These are phyloP conservation scores for Hapsidospora chrysogenum DNA, from an alignment of 495 filamentous ascomycete genomes.

Conservation along the genomic window DNA sequence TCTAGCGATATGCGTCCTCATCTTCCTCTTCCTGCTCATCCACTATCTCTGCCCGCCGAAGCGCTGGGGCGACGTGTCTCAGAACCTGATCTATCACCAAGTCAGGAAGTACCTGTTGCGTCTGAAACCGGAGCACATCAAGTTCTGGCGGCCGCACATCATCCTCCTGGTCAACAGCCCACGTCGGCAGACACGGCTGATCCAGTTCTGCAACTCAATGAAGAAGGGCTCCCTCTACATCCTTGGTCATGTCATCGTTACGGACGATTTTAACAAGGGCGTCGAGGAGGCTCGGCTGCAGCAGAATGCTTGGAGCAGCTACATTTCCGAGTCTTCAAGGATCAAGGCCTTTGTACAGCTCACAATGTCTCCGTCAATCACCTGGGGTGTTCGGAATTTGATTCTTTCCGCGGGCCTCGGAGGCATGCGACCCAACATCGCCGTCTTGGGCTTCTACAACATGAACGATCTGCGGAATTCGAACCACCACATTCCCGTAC, in stretches of 20 bases:
- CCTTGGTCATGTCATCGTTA: constrained; percentile 74
- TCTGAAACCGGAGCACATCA: constrained; percentile 74
- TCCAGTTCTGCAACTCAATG: constrained; percentile 81
- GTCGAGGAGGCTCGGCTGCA: constrained; percentile 70
- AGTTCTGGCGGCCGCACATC: constrained; percentile 81
- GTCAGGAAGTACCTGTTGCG: constrained; percentile 77
- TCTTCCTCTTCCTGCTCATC: constrained; percentile 66
- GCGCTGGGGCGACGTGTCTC: constrained; percentile 79
- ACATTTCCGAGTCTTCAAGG: constrained; percentile 64
- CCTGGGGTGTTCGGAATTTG: constrained; percentile 74
- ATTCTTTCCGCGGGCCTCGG: constrained; percentile 68
- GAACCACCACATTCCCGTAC: constrained; percentile 16
- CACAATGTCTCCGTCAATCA: constrained; percentile 61
- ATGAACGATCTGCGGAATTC: constrained; percentile 51
- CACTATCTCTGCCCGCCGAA: constrained; percentile 77
- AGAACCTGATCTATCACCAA: constrained; percentile 82
- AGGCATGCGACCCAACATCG: constrained; percentile 86
- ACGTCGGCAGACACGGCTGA: constrained; percentile 57
- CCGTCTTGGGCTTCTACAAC: constrained; percentile 57
- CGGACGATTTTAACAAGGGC: constrained; percentile 58
- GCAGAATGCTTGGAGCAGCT: constrained; percentile 68
- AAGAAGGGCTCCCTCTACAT: constrained; percentile 82
- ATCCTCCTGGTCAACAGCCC: constrained; percentile 72
- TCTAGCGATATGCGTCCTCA: constrained; percentile 53
- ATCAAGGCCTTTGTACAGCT: constrained; percentile 85